Evolutionary conservation across 1,284 basidiomycete species (phyloP), one percentile per base, ranked within the genome.

Genomic region (Hemileia vastatrix): DNA sequence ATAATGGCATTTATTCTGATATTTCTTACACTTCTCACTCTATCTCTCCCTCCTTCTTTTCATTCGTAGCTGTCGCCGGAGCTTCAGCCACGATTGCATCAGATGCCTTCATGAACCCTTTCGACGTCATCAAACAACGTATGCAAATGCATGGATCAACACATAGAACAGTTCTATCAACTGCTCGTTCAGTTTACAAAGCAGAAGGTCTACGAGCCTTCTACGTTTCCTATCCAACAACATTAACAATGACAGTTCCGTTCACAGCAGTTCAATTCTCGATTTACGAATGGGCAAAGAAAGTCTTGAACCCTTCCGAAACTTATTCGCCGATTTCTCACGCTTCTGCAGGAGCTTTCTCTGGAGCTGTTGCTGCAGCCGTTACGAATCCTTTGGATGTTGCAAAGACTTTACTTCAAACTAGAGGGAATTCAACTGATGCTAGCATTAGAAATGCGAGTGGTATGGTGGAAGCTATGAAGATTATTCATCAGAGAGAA

Each of bases 51-150:
- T n/a, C n/a, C n/a, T n/a, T n/a, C n/a, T n/a, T n/a, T 33, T 43
- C 27, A 15, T 33, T 24, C n/a, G 48, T 64, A 88, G 92, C 92
- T 18, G 73, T 94, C 24, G 95, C 95, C 27, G 95, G 95, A 68
- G 94, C 91, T 58, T 84, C 86, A 1, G 95, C 94, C 0, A 97
- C 94, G 19, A 88, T 95, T 70, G 88, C 91, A 1, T 88, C 87
- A 63, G 94, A 99, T 79, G 94, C 94, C 6, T 81, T 98, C 64
- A 99, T 99, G 94, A 99, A 98, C 78, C 94, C 94, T 2, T 99
- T 99, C 75, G 94, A 99, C 78, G 93, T 98, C 68, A 90, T 98
- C 79, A 98, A 98, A 79, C 94, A 98, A 80, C 85, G 94, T 57
- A 96, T 98, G 94, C 94, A 98, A 78, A 82, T 97, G 64, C 90